Percentiles rank a stretch among this genome's conserved stretches.
Evolutionary conservation across 495 filamentous ascomycete species (phyloP).

Genomic region (Echria macrotheca): DNA sequence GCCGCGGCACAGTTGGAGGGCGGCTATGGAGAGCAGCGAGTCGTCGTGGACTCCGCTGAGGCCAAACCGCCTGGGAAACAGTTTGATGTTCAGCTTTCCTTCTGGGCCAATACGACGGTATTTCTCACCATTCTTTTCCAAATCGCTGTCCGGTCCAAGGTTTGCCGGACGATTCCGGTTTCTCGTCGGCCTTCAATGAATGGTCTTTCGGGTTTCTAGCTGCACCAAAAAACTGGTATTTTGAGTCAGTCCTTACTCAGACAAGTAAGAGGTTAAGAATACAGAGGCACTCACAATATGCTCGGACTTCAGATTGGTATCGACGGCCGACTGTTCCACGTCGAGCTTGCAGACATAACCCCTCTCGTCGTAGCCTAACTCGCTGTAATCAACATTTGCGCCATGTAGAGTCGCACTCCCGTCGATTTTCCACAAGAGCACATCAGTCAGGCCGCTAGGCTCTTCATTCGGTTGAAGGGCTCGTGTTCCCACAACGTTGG

Average conservation of each 20-base stretch:
- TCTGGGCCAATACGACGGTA: neutral
- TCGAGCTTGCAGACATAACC: constrained; percentile 1
- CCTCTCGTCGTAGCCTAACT: constrained; percentile 1
- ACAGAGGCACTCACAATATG: neutral
- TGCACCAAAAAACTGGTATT: no score
- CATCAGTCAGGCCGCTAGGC: neutral
- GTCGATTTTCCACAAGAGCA: neutral
- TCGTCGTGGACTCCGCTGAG: neutral
- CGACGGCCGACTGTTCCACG: neutral
- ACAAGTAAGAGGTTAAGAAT: neutral
- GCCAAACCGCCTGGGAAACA: neutral
- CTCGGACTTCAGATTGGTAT: neutral
- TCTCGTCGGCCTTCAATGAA: neutral
- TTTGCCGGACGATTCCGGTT: neutral
- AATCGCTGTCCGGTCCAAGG: neutral
- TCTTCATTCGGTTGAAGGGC: neutral
- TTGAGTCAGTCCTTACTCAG: neutral
- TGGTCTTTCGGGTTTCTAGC: no score
- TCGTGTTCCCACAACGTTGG: neutral
- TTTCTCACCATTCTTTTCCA: constrained; percentile 1
- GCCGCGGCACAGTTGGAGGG: constrained; percentile 2
- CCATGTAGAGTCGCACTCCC: neutral
- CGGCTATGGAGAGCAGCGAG: constrained; percentile 1
- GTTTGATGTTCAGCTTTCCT: neutral
- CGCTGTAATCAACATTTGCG: neutral